Evolutionary conservation across 768 basidiomycete species (phyloP).

Genomic region (Daedalea quercina): DNA sequence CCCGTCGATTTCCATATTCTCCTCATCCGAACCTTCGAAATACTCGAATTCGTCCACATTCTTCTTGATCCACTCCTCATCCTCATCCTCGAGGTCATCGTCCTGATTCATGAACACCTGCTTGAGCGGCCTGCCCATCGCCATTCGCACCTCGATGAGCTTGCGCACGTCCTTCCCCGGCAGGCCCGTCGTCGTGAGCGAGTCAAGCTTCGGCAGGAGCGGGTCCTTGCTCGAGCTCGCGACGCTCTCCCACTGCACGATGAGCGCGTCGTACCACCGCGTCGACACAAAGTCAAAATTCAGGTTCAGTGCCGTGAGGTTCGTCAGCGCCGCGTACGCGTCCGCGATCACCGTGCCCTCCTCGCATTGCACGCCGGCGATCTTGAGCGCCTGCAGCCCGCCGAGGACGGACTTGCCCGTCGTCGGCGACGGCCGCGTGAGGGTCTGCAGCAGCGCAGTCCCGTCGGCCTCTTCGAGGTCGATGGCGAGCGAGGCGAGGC

Average conservation of each 20-base stretch:
- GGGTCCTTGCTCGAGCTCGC: background rate
- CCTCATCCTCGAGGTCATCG: conserved; percentile 33
- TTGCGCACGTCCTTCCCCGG: conserved; percentile 33
- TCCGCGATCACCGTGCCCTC: conserved; percentile 20
- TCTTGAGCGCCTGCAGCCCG: conserved; percentile 44
- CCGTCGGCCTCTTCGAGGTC: conserved; percentile 53
- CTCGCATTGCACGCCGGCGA: conserved; percentile 43
- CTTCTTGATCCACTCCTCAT: conserved; percentile 44
- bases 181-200: conserved; percentile 40
- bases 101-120: conserved; percentile 38
- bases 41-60: conserved; percentile 46
- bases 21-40: conserved; percentile 47
- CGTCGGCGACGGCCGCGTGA: conserved; percentile 29
- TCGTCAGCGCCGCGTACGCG: conserved; percentile 42
- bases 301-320: conserved; percentile 38
- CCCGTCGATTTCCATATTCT: conserved; percentile 17
- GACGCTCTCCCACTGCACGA: conserved; percentile 4
- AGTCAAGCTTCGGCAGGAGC: conserved; percentile 43
- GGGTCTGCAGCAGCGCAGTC: conserved; percentile 37
- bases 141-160: conserved; percentile 38
- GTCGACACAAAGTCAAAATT: conserved; percentile 27
- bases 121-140: conserved; percentile 39
- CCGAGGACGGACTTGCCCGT: conserved; percentile 37
- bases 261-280: conserved; percentile 21
- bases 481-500: conserved; percentile 34